These are phyloP conservation scores for Ambrosiella beaveri DNA, from an alignment of 2,329 filamentous ascomycete species.

Conservation along the genomic window DNA sequence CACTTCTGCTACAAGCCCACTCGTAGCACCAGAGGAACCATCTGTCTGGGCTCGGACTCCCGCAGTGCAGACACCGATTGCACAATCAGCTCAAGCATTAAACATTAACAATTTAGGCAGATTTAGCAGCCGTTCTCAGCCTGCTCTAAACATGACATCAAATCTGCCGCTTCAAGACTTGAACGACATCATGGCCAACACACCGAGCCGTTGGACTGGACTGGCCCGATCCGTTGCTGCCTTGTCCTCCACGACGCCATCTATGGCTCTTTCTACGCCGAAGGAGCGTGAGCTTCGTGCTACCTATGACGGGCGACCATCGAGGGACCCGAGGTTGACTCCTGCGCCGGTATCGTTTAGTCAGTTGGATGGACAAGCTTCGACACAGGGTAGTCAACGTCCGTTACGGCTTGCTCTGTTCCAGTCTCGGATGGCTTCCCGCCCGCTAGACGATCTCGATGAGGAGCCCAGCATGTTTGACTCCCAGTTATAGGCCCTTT, in stretches of 20 bases:
- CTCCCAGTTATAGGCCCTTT: neutral
- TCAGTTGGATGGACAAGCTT: neutral
- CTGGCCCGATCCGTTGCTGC: conserved; percentile 23
- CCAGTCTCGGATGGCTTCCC: conserved; percentile 3
- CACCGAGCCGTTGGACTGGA: conserved; percentile 31
- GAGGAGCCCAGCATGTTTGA: conserved; percentile 4
- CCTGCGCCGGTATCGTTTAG: neutral
- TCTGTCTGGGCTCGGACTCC: conserved; percentile 9
- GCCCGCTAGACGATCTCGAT: conserved; percentile 7
- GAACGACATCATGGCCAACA: conserved; percentile 19
- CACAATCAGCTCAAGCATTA: neutral
- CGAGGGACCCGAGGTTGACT: neutral
- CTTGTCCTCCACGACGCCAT: conserved; percentile 26
- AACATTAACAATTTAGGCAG: conserved; percentile 6
- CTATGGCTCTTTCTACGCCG: conserved; percentile 26
- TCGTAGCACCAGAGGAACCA: neutral
- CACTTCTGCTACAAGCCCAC: neutral
- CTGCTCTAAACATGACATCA: neutral
- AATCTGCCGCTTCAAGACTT: conserved; percentile 1
- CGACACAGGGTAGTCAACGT: neutral
- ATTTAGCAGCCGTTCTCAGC: conserved; percentile 10
- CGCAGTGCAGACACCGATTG: conserved; percentile 4
- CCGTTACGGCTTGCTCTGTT: conserved; percentile 8
- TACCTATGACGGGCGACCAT: neutral
- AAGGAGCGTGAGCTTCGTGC: conserved; percentile 22